Percentiles rank a stretch among this genome's conserved stretches.
These are phyloP conservation scores for Suhomyces panamericanus DNA, from an alignment of 1,139 yeast species.

Conservation along the genomic window DNA sequence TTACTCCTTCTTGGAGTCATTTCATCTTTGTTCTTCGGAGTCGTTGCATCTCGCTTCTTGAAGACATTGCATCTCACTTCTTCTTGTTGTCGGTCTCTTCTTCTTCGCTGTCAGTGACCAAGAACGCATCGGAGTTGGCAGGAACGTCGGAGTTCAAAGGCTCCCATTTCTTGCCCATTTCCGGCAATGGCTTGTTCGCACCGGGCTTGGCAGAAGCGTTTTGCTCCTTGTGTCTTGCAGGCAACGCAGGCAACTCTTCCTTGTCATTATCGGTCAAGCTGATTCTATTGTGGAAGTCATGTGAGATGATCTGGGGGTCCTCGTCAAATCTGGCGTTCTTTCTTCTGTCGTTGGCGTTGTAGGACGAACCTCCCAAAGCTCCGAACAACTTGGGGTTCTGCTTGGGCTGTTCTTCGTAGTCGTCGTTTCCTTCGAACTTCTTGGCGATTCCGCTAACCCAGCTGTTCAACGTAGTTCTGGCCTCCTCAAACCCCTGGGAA, in stretches of 20 bases:
- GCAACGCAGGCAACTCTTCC: constrained; percentile 46
- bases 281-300: constrained; percentile 58
- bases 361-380: constrained; percentile 49
- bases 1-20: too few relatives aligned
- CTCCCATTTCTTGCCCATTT: constrained; percentile 52
- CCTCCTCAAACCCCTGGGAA: constrained; percentile 79
- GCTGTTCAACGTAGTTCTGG: constrained; percentile 71
- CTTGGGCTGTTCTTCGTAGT: constrained; percentile 10
- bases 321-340: constrained; percentile 49
- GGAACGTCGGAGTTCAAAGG: constrained; percentile 59
- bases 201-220: constrained; percentile 1
- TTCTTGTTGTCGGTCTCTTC: constrained; percentile 39
- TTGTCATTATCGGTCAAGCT: constrained; percentile 49
- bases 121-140: constrained; percentile 67
- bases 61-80: constrained; percentile 5
- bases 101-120: constrained; percentile 78
- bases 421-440: constrained; percentile 40
- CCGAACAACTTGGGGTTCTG: constrained; percentile 42
- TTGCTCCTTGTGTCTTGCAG: constrained; percentile 17
- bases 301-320: constrained; percentile 52
- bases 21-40: constrained; percentile 8
- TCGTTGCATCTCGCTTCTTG: too few relatives aligned
- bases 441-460: constrained; percentile 80
- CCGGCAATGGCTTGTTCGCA: constrained; percentile 3
- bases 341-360: constrained; percentile 27